These are phyloP conservation scores for Paramecium octaurelia DNA, from an alignment of 73 alveolate genomes.

Conservation along the genomic window DNA sequence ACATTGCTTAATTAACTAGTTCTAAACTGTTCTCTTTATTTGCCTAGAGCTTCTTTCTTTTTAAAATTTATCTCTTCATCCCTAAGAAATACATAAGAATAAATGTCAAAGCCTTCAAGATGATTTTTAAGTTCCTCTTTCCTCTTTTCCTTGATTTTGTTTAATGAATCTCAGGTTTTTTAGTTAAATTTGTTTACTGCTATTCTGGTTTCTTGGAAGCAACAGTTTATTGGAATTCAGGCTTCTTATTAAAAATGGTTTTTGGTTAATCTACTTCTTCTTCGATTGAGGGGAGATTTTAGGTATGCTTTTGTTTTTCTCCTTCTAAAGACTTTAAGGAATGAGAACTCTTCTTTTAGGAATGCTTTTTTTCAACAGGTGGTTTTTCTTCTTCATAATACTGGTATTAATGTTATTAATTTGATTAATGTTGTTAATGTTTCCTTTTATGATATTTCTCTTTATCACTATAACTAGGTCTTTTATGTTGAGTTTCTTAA, in stretches of 20 bases:
- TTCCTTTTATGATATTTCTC: neutral
- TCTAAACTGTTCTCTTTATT: neutral
- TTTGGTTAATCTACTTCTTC: neutral
- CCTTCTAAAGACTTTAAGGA: neutral
- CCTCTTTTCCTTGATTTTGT: neutral
- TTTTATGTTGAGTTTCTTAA: neutral
- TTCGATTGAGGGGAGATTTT: neutral
- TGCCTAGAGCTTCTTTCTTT: neutral
- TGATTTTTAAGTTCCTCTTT: neutral
- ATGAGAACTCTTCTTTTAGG: neutral
- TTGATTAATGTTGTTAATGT: neutral
- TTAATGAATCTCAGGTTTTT: neutral
- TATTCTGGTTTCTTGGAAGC: neutral
- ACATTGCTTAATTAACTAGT: neutral
- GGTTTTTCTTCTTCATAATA: neutral
- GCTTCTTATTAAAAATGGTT: neutral
- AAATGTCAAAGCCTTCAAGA: neutral
- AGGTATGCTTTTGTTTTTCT: neutral
- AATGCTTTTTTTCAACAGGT: neutral
- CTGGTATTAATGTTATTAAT: neutral
- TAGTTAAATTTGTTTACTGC: neutral
- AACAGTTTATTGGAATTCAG: neutral
- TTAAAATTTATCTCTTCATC: neutral
- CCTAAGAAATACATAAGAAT: neutral
- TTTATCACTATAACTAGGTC: neutral